A percentile compares a stretch with the other conserved stretches of the same genome.
Conservation (phyloP, 192 early-diverging fungal genomes). For the Podila minutissima region DNA sequence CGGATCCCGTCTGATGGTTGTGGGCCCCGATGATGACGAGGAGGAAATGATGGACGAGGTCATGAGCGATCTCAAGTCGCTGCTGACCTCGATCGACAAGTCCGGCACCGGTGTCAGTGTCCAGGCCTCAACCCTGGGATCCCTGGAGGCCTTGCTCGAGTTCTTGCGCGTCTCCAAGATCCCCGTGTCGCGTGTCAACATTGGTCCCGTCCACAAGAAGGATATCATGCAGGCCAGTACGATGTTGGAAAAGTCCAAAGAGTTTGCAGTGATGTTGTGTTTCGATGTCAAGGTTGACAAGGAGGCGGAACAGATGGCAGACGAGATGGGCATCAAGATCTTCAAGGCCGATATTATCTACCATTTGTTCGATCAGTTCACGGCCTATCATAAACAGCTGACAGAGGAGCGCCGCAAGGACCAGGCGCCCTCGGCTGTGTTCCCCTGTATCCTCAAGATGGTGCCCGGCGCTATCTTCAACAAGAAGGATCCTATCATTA, state of each 20-base stretch:
- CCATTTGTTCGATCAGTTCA: slow-evolving; percentile 96
- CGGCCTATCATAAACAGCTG: slow-evolving; percentile 78
- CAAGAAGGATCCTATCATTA: slow-evolving; percentile 92
- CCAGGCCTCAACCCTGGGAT: slow-evolving; percentile 97
- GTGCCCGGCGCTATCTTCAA: slow-evolving; percentile 93
- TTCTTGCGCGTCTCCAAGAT: slow-evolving; percentile 92
- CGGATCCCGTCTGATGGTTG: slow-evolving; percentile 93
- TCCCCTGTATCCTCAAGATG: slow-evolving; percentile 94
- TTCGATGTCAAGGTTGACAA: slow-evolving; percentile 91
- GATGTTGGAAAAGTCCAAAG: slow-evolving; percentile 92
- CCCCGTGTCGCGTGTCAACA: slow-evolving; percentile 95
- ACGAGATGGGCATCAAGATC: slow-evolving; percentile 90
- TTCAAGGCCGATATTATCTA: slow-evolving; percentile 99
- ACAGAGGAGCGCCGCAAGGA: slow-evolving; percentile 90
- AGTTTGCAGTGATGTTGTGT: slow-evolving; percentile 86
- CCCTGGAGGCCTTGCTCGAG: slow-evolving; percentile 95
- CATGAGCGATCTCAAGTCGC: slow-evolving; percentile 86
- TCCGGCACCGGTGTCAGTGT: slow-evolving; percentile 94
- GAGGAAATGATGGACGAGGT: slow-evolving; percentile 94
- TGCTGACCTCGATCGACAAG: slow-evolving; percentile 84
- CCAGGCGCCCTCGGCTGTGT: slow-evolving; percentile 89
- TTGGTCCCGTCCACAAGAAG: slow-evolving; percentile 98
- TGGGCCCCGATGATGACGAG: slow-evolving; percentile 96
- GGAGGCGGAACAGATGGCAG: slow-evolving; percentile 92
- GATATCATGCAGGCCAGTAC: slow-evolving; percentile 90